Conservation (phyloP, 225 moss, liverwort and hornwort genomes). For the Pseudisothecium myosuroides region DNA sequence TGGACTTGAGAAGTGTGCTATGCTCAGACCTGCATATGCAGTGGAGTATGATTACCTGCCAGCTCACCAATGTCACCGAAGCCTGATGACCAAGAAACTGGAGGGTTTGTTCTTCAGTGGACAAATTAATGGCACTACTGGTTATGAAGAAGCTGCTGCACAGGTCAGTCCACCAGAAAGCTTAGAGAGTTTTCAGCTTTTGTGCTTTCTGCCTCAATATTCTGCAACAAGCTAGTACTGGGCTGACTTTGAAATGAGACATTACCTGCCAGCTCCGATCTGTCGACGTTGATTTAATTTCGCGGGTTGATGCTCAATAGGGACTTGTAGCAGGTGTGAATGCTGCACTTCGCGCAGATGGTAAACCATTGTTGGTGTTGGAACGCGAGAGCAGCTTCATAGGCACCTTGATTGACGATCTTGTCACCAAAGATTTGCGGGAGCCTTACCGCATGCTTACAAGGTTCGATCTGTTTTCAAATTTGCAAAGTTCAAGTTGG, state of each 20-base stretch:
- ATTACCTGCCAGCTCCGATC: background rate
- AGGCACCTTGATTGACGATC: constrained; percentile 86
- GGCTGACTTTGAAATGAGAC: background rate
- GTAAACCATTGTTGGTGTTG: constrained; percentile 53
- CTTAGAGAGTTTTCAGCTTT: background rate
- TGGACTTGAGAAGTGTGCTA: constrained; percentile 75
- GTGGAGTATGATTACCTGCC: constrained; percentile 93
- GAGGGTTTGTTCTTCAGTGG: constrained; percentile 88
- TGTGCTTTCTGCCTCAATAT: background rate
- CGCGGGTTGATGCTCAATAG: constrained; percentile 10
- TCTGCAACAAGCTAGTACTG: background rate
- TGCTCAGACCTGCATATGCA: constrained; percentile 92
- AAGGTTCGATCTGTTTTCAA: constrained; percentile 25
- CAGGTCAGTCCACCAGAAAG: constrained; percentile 30
- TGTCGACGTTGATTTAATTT: background rate
- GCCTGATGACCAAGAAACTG: constrained; percentile 83
- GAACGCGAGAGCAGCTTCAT: constrained; percentile 94
- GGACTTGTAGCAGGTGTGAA: constrained; percentile 80
- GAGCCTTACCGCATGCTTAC: constrained; percentile 97
- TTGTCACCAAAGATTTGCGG: constrained; percentile 84
- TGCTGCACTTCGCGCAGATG: constrained; percentile 51
- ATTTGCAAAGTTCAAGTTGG: background rate
- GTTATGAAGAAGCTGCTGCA: constrained; percentile 94
- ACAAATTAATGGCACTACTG: constrained; percentile 89
- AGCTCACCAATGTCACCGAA: constrained; percentile 82